Base-by-base conservation (phyloP, 371 early-diverging fungal species). In the Coemansia sp. region DNA sequence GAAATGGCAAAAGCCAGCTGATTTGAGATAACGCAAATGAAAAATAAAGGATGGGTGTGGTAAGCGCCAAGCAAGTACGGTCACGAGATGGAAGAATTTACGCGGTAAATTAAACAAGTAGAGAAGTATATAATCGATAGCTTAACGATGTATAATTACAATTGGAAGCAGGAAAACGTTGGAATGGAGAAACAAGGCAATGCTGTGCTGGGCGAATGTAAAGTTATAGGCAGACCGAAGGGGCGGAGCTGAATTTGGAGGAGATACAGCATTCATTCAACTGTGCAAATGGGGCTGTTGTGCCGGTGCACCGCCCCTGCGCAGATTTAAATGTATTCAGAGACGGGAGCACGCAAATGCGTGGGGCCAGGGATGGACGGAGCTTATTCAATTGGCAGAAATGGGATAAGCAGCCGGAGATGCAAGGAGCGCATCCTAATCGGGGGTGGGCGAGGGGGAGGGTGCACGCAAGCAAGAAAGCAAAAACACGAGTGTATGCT, bases 351-450 rank as follows among this genome's bases (percentile, higher is more conserved):
- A 15, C n/a, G 40, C 40, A 12, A 17, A 17, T 19, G 24, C 5
- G 39, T 39, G 53, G 23, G 21, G 62, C 23, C 51, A 61, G 17
- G 28, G 24, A 21, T 23, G 32, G 44, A 44, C 24, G 53, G 63
- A 32, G 63, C 53, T 53, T 62, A 52, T 51, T 62, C 53, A 51
- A 53, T 36, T 13, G 24, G 54, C 41, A 19, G 29, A 49, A 44
- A n/a, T n/a, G 21, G 55, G 63, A 63, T 55, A 44, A 55, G 44
- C 63, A 55, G 19, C 44, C 24, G 63, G 63, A 24, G 23, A 53
- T 63, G 63, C 63, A 63, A 53, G 63, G 63, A 40, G 63, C 55
- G 63, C 55, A 63, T 63, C 63, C 63, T 51, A 40, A 40, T 40
- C 63, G 55, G 55, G 63, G n/a, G 19, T 19, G 26, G 13, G 26